Evolutionary conservation across 345 rosid genomes (phyloP), one percentile per base, ranked within the genome.

Genomic region (Corchorus capsularis): DNA sequence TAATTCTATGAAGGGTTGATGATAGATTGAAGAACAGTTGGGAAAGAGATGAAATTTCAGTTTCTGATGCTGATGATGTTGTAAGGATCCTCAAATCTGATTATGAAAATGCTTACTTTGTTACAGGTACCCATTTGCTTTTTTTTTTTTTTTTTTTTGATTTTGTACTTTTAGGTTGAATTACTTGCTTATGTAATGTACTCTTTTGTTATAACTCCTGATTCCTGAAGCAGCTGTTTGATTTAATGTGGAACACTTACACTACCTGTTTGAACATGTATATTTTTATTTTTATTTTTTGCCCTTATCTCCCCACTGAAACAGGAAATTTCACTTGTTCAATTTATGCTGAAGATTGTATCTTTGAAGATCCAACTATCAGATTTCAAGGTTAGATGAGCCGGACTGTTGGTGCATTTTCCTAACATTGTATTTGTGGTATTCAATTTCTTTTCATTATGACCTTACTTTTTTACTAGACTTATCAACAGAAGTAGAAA

Each of bases 351-450:
- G 86, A 90, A 76, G 98, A 91, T 74, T 93, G 98, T 71, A 66
- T 87, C 71, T 95, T 93, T n/a, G 97, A 89, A 82, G 99, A 93
- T 69, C 99, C 97, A 11, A 95, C 99, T 55, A 91, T 95, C 52
- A 90, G 89, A 73, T 95, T 93, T 69, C 89, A 64, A 68, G 99
- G 97, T 95, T 75, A 83, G 80, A 63, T 54, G 73, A 61, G 69
- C 22, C 15, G 63, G 9, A 32, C 13, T 59, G 12, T 20, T 20
- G 9, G 55, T 71, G 1, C 55, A 55, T 53, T 2, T 19, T 10
- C 4, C 70, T 45, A n/a, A 19, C 1, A 13, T 57, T 45, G 41
- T 52, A 22, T 70, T 70, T 50, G 12, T 35, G 14, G 45, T 27
- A 17, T 6, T 66, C 71, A 19, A 41, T 20, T n/a, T n/a, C n/a